Percentiles rank a stretch among this genome's conserved stretches.
Conservation (phyloP, 108 stramenopile genomes). For the Cyclotella atomus region DNA sequence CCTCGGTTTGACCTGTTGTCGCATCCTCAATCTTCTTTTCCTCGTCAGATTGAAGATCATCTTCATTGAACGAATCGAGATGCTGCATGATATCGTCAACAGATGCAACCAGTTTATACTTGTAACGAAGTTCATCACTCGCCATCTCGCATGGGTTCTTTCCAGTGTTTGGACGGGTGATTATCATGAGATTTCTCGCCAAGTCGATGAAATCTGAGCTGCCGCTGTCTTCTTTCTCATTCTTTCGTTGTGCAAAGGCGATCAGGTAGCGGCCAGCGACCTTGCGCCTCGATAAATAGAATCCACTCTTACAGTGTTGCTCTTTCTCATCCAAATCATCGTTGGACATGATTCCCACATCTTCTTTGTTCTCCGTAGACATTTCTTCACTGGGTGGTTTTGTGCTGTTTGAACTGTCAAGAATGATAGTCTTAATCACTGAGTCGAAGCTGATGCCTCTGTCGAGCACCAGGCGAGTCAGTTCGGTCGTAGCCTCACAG, state of each 20-base stretch:
- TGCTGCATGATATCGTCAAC: slow-evolving; percentile 12
- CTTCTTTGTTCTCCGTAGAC: neutral
- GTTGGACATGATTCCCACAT: neutral
- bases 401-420: neutral
- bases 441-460: slow-evolving; percentile 52
- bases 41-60: neutral
- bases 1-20: neutral
- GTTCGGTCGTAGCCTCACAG: slow-evolving; percentile 56
- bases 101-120: slow-evolving; percentile 44
- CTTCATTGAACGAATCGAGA: neutral
- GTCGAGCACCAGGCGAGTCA: slow-evolving; percentile 56
- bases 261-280: slow-evolving; percentile 55
- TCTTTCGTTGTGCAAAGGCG: slow-evolving; percentile 56
- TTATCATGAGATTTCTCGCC: slow-evolving; percentile 51
- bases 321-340: slow-evolving; percentile 17
- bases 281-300: slow-evolving; percentile 47
- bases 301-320: slow-evolving; percentile 49
- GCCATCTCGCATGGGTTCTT: slow-evolving; percentile 55
- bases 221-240: slow-evolving; percentile 22
- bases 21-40: slow-evolving; percentile 28
- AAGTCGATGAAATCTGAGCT: slow-evolving; percentile 43
- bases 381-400: no score
- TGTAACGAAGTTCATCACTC: slow-evolving; percentile 41
- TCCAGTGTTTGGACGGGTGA: slow-evolving; percentile 70
- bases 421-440: neutral